A percentile compares a stretch with the other conserved stretches of the same genome.
phyloP scores from a whole-genome alignment of 495 filamentous ascomycete genomes.

The Penicillium salamii region DNA sequence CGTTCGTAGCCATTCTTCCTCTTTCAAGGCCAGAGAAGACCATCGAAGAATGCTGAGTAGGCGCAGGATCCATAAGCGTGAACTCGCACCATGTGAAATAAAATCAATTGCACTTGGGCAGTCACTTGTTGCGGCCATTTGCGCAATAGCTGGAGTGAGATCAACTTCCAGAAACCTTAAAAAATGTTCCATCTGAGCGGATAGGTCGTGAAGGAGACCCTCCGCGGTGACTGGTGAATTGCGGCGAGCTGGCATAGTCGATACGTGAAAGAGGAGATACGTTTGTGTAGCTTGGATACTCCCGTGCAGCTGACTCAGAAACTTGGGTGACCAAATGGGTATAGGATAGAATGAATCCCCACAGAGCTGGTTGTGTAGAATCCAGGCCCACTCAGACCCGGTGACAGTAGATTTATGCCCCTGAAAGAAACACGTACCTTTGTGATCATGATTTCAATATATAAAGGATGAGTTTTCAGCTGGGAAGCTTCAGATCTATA shows the following conservation, averaged over 20 bases:
- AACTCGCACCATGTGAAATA: background rate
- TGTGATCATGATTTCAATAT: background rate
- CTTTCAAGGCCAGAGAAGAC: constrained; percentile 3
- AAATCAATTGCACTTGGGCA: background rate
- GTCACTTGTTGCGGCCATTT: background rate
- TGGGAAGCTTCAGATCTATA: background rate
- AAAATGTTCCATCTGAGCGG: background rate
- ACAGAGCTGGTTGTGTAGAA: background rate
- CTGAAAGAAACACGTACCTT: background rate
- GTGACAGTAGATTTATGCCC: background rate
- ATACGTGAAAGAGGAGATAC: constrained; percentile 1
- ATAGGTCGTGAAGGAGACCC: background rate
- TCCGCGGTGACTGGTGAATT: background rate
- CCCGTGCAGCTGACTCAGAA: background rate
- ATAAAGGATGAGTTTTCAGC: background rate
- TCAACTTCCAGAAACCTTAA: background rate
- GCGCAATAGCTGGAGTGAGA: background rate
- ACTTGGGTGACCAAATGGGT: background rate
- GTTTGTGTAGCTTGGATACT: background rate
- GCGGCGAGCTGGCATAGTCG: background rate
- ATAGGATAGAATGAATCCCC: constrained; percentile 2
- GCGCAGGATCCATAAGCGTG: background rate
- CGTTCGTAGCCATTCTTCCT: constrained; percentile 1
- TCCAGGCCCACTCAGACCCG: constrained; percentile 1
- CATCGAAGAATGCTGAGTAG: background rate